Conservation (phyloP, 805 yeast species). For the Yarrowia sp. region DNA sequence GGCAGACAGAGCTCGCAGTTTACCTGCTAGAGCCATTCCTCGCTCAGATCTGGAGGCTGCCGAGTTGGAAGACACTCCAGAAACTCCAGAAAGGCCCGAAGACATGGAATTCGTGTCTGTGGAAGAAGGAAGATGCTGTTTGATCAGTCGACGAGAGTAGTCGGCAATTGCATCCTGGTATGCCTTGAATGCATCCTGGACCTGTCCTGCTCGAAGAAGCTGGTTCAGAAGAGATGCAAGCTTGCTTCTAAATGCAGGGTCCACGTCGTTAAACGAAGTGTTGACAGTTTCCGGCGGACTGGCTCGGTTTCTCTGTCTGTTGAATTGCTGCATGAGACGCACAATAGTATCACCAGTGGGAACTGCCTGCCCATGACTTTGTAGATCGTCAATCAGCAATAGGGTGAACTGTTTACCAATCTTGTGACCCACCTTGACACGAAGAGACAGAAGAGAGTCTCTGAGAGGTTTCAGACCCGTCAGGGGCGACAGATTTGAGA, state of each 20-base stretch:
- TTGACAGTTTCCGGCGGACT: slow-evolving; percentile 14
- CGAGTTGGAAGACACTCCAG: slow-evolving; percentile 7
- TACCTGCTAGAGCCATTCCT: slow-evolving; percentile 54
- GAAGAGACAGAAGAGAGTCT: slow-evolving; percentile 61
- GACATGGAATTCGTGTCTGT: slow-evolving; percentile 50
- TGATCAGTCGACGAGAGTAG: slow-evolving; percentile 77
- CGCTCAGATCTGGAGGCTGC: slow-evolving; percentile 47
- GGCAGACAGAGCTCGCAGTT: slow-evolving; percentile 71
- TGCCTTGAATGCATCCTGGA: slow-evolving; percentile 64
- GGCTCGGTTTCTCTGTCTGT: slow-evolving; percentile 23
- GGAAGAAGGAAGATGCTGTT: slow-evolving; percentile 62
- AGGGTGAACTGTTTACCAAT: slow-evolving; percentile 65
- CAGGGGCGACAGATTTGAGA: slow-evolving; percentile 55
- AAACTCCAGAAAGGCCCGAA: slow-evolving; percentile 13
- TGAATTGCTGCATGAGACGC: slow-evolving; percentile 54
- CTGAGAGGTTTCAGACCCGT: slow-evolving; percentile 61
- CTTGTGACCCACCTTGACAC: slow-evolving; percentile 72
- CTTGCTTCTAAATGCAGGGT: slow-evolving; percentile 51
- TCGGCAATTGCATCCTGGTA: slow-evolving; percentile 73
- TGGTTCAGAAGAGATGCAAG: slow-evolving; percentile 61
- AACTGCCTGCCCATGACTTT: slow-evolving; percentile 61
- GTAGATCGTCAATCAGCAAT: slow-evolving; percentile 65
- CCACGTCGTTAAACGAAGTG: slow-evolving; percentile 25
- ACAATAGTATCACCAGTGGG: slow-evolving; percentile 58
- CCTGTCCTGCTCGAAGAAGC: slow-evolving; percentile 65